These are phyloP conservation scores for Quercus lobata DNA, from an alignment of 331 rosid species.

Conservation along the genomic window DNA sequence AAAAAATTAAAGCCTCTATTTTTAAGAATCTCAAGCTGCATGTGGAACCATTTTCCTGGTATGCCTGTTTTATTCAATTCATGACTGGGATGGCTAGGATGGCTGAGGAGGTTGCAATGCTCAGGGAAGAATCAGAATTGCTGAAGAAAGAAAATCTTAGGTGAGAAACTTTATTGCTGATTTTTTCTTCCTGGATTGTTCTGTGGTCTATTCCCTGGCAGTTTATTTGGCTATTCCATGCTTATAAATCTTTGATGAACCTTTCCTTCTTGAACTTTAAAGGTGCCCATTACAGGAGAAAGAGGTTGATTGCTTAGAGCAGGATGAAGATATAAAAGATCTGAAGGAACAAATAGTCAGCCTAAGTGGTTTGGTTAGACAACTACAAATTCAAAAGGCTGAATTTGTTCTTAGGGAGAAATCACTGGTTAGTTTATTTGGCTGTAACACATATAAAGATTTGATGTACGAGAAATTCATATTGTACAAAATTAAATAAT, in stretches of 20 bases:
- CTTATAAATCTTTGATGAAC: slow-evolving; percentile 15
- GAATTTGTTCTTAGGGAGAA: slow-evolving; percentile 29
- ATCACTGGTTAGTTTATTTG: slow-evolving; percentile 55
- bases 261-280: slow-evolving; percentile 23
- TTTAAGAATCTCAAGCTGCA: neutral
- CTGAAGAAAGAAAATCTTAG: slow-evolving; percentile 49
- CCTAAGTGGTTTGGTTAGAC: slow-evolving; percentile 49
- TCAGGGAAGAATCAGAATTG: slow-evolving; percentile 62
- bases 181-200: slow-evolving; percentile 3
- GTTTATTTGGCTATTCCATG: neutral
- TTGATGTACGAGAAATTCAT: neutral
- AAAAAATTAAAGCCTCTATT: neutral
- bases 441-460: neutral
- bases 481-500: neutral
- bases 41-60: neutral
- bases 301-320: slow-evolving; percentile 40
- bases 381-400: slow-evolving; percentile 56
- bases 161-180: slow-evolving; percentile 32
- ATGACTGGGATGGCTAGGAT: slow-evolving; percentile 46
- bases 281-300: slow-evolving; percentile 51
- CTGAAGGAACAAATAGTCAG: slow-evolving; percentile 63
- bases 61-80: slow-evolving; percentile 8
- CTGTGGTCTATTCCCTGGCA: slow-evolving; percentile 5
- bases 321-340: slow-evolving; percentile 51
- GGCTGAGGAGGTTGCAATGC: slow-evolving; percentile 64